Evolutionary conservation across 2,329 filamentous ascomycete genomes (phyloP).

Genomic region (Microdochium bolleyi): DNA sequence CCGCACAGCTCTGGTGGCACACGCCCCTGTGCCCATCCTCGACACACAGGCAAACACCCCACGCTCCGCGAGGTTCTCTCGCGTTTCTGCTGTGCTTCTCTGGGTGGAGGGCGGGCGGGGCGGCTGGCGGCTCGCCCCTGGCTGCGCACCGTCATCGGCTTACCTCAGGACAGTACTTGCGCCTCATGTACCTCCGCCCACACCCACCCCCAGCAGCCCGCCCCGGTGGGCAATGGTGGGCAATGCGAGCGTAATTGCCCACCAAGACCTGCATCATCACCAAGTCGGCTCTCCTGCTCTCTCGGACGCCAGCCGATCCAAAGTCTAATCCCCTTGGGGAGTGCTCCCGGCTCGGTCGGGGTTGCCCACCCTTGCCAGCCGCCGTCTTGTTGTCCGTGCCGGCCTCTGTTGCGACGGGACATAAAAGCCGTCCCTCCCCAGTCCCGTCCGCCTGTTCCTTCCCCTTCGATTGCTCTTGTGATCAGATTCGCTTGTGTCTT

Average conservation of each 20-base stretch:
- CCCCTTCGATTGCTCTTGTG: no score
- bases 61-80: no score
- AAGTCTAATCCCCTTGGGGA: neutral
- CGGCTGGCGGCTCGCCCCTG: neutral
- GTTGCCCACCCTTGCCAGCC: neutral
- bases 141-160: neutral
- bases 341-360: neutral
- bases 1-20: no score
- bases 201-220: neutral
- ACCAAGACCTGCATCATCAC: neutral
- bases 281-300: neutral
- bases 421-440: no score
- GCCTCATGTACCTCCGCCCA: neutral
- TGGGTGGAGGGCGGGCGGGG: neutral
- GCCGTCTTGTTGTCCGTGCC: neutral
- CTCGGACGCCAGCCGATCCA: neutral
- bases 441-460: no score
- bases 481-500: no score
- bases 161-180: neutral
- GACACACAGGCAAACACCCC: no score
- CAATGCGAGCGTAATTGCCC: neutral
- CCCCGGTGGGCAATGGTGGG: no score
- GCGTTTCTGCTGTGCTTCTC: neutral
- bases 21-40: no score
- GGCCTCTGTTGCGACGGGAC: neutral